These are phyloP conservation scores for Emergomyces pasteurianus DNA, from an alignment of 2,329 filamentous ascomycete genomes.

Conservation along the genomic window DNA sequence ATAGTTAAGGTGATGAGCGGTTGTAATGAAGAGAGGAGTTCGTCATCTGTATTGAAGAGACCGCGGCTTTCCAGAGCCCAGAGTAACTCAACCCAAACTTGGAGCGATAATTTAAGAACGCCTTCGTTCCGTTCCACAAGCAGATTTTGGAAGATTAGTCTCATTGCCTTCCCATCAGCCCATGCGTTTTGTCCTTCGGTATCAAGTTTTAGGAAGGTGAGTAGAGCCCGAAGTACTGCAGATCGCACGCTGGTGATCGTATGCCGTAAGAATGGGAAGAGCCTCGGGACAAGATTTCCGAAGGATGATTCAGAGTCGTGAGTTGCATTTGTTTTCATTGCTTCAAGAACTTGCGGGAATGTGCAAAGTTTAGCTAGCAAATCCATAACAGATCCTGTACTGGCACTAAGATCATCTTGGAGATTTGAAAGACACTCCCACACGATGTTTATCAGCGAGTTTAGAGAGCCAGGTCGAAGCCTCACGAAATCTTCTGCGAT, in stretches of 20 bases:
- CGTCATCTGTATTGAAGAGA: conserved; percentile 52
- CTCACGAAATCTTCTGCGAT: conserved; percentile 92
- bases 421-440: conserved; percentile 95
- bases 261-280: conserved; percentile 92
- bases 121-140: conserved; percentile 81
- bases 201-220: conserved; percentile 84
- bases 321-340: conserved; percentile 83
- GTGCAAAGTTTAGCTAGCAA: conserved; percentile 88
- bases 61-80: conserved; percentile 51
- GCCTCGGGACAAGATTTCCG: conserved; percentile 75
- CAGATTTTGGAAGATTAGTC: conserved; percentile 88
- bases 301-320: conserved; percentile 81
- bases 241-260: conserved; percentile 93
- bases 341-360: conserved; percentile 80
- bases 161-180: conserved; percentile 80
- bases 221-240: conserved; percentile 80
- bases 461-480: conserved; percentile 64
- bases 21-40: conserved; percentile 64
- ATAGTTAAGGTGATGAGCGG: conserved; percentile 75
- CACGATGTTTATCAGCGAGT: conserved; percentile 80
- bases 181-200: conserved; percentile 70
- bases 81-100: conserved; percentile 75
- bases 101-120: conserved; percentile 69
- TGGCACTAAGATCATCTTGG: conserved; percentile 93
- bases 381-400: conserved; percentile 97